Evolutionary conservation across 108 stramenopile genomes (phyloP), one percentile per base, ranked within the genome.

Genomic region (Pseudonitzschia multiseries): DNA sequence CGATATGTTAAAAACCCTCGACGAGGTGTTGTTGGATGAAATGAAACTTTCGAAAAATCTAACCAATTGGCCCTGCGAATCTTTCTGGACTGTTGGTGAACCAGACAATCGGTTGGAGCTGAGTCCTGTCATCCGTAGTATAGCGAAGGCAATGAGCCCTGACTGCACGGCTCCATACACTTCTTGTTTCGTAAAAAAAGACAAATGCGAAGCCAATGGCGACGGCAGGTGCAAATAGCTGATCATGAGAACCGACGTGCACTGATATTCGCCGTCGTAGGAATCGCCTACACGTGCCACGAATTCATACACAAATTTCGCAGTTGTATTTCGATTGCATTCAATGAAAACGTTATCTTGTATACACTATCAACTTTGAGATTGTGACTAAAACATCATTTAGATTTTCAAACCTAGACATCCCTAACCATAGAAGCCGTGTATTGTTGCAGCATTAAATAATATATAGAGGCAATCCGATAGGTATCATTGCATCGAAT

Each of bases 41-140:
- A 72, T 93, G 86, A 43, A 52, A 4, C 56, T 53, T 12, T 79
- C 86, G 41, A 75, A 84, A 28, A 80, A 90, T 66, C 40, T 90
- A 51, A 86, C 79, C 12, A 70, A 57, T 29, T 93, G 92, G 92
- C 92, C 92, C 8, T 93, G 92, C 76, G 79, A 83, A 60, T 86
- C 86, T 46, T 88, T 93, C 78, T 93, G 89, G 89, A 78, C 77
- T 41, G 86, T 83, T 15, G 86, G 83, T 9, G 83, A 86, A 33
- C 64, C 70, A 4, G 48, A 60, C 2, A 57, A 57, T 26, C 50
- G 28, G 14, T 60, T 64, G 28, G 50, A 74, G 22, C 31, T 79
- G n/a, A 79, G 68, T 65, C 72, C 67, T n/a, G 27, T 71, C 17
- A 59, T 77, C 0, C 33, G 57, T 29, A 56, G 66, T 18, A 77